Evolutionary conservation across 805 yeast genomes (phyloP).

Genomic region (Zygosaccharomyces pseudorouxii): DNA sequence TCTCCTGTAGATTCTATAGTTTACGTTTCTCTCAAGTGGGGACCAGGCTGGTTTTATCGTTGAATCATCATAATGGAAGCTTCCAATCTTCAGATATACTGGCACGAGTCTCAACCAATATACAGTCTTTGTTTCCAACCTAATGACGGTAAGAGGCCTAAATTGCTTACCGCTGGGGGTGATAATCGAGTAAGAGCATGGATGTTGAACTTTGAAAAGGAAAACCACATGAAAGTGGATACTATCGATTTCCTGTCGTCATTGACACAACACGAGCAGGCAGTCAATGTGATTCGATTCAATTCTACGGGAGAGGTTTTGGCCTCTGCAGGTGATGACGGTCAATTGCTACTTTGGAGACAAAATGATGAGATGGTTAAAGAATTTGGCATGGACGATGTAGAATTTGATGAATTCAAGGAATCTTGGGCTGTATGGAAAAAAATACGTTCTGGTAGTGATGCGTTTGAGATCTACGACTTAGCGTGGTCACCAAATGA

Average conservation of each 20-base stretch:
- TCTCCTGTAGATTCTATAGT: background rate
- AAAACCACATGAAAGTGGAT: conserved; percentile 30
- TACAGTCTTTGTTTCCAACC: conserved; percentile 66
- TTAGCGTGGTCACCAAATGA: conserved; percentile 90
- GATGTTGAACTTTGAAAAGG: conserved; percentile 30
- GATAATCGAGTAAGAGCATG: conserved; percentile 80
- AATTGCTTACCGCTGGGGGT: conserved; percentile 90
- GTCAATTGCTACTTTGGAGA: conserved; percentile 78
- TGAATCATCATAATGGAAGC: conserved; percentile 16
- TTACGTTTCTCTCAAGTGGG: background rate
- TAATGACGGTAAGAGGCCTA: conserved; percentile 27
- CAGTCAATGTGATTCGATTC: conserved; percentile 87
- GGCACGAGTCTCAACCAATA: conserved; percentile 64
- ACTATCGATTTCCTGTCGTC: conserved; percentile 75
- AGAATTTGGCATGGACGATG: conserved; percentile 54
- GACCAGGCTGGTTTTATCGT: background rate
- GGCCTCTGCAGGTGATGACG: conserved; percentile 96
- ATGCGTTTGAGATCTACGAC: conserved; percentile 80
- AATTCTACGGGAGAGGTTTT: conserved; percentile 59
- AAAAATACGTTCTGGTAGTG: conserved; percentile 45
- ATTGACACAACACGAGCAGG: conserved; percentile 83
- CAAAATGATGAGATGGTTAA: conserved; percentile 48
- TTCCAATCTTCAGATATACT: conserved; percentile 33
- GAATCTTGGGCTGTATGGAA: conserved; percentile 66
- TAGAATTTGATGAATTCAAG: conserved; percentile 43